phyloP scores from a whole-genome alignment of 176 grass and related monocot genomes.

The Tuctoria greenei region DNA sequence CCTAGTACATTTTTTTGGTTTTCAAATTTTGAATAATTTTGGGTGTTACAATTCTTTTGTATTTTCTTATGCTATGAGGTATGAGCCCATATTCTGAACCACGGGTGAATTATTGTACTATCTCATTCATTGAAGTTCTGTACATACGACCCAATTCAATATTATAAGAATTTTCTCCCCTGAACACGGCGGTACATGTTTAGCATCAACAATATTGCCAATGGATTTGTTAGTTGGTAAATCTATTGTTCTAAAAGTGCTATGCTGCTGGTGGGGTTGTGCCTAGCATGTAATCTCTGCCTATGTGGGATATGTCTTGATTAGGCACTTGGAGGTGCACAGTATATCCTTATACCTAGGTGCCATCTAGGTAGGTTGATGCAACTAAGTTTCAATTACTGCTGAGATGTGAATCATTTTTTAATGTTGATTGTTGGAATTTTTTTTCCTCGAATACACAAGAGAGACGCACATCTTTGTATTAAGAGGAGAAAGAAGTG shows the following conservation, averaged over 20 bases:
- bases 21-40: too few relatives aligned
- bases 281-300: not conserved
- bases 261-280: not conserved
- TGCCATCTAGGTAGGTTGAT: not conserved
- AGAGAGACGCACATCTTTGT: too few relatives aligned
- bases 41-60: too few relatives aligned
- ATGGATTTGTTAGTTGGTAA: conserved; percentile 21
- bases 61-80: too few relatives aligned
- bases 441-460: too few relatives aligned
- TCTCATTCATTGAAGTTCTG: not conserved
- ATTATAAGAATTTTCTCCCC: not conserved
- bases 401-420: too few relatives aligned
- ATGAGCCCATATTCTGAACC: not conserved
- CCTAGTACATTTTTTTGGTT: too few relatives aligned
- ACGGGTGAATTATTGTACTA: not conserved
- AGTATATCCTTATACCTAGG: not conserved
- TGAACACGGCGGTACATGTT: not conserved
- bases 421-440: too few relatives aligned
- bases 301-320: not conserved
- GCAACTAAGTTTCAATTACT: not conserved
- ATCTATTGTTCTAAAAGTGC: too few relatives aligned
- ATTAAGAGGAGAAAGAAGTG: too few relatives aligned
- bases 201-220: not conserved
- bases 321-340: not conserved
- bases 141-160: not conserved